A percentile compares a stretch with the other conserved stretches of the same genome.
These are phyloP conservation scores for Tetraselmis chui DNA, from an alignment of 139 green algal species.

Conservation along the genomic window DNA sequence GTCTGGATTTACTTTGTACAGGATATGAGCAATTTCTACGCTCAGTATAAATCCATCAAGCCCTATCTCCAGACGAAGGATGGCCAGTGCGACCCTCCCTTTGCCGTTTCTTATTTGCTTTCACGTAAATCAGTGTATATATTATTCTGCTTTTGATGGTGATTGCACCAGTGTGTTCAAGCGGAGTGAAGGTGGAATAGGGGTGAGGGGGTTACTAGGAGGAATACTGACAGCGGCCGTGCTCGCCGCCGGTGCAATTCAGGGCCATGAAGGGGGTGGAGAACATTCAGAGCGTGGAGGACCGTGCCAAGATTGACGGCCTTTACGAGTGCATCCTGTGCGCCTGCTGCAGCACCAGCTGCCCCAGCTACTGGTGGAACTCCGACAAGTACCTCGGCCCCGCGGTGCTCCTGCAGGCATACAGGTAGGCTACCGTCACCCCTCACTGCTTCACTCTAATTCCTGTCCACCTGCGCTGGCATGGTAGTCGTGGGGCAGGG, in stretches of 20 bases:
- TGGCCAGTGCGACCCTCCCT: slow-evolving; percentile 1
- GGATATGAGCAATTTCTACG: slow-evolving; percentile 99
- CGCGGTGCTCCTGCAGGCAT: slow-evolving; percentile 87
- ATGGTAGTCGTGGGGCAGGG: too few relatives aligned
- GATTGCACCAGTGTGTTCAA: too few relatives aligned
- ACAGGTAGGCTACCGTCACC: slow-evolving; percentile 52
- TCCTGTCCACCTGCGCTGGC: slow-evolving; percentile 1
- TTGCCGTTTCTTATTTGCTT: neutral
- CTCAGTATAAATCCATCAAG: slow-evolving; percentile 98
- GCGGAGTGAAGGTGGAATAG: too few relatives aligned
- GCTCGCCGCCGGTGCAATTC: neutral
- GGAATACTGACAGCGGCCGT: too few relatives aligned
- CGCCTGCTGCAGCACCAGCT: slow-evolving; percentile 95
- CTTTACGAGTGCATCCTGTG: slow-evolving; percentile 99
- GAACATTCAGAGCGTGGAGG: slow-evolving; percentile 83
- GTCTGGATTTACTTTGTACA: too few relatives aligned
- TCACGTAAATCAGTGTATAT: too few relatives aligned
- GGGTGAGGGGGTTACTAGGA: too few relatives aligned
- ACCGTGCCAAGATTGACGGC: slow-evolving; percentile 89
- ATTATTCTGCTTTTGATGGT: too few relatives aligned
- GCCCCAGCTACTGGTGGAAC: slow-evolving; percentile 98
- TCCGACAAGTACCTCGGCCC: slow-evolving; percentile 98
- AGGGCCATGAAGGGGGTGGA: slow-evolving; percentile 53
- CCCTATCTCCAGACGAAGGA: slow-evolving; percentile 86
- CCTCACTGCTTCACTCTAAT: slow-evolving; percentile 4